Percentiles rank a stretch among this genome's conserved stretches.
phyloP scores from a whole-genome alignment of 1,284 basidiomycete species.

The Cutaneotrichosporon sp. region DNA sequence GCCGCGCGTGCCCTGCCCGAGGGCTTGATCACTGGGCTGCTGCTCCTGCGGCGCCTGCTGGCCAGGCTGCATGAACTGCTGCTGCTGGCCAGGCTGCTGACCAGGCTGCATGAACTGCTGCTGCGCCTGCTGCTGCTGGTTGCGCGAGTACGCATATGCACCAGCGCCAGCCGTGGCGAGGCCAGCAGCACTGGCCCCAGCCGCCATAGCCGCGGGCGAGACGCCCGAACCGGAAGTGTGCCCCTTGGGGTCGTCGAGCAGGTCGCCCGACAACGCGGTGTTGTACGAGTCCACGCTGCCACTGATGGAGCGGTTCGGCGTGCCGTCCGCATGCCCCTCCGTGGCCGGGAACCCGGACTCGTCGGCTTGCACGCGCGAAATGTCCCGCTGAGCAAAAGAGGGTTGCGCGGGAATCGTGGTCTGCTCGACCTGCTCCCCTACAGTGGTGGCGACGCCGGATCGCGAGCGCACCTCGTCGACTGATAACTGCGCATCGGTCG shows the following conservation, averaged over 20 bases:
- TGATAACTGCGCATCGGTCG: neutral
- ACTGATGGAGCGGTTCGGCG: neutral
- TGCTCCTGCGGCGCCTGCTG: neutral
- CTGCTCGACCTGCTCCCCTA: no score
- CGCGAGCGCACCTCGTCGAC: neutral
- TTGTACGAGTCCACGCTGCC: neutral
- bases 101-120: neutral
- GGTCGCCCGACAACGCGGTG: neutral
- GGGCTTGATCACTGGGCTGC: neutral
- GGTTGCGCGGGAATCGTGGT: no score
- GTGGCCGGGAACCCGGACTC: neutral
- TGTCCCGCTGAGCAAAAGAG: neutral
- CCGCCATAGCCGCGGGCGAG: neutral
- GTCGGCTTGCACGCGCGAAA: neutral
- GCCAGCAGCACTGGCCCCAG: slow-evolving; percentile 8
- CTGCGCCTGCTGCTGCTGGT: neutral
- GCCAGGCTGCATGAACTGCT: neutral
- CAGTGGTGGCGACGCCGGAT: neutral
- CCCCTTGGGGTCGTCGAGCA: neutral
- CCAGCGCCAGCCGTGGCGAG: slow-evolving; percentile 1
- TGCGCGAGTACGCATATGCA: neutral
- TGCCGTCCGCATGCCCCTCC: neutral
- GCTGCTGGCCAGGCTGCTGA: neutral
- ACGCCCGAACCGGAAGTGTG: neutral
- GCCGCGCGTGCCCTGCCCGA: neutral